Base-by-base conservation (phyloP, 192 early-diverging fungal species). In the Coemansia pectinata region DNA sequence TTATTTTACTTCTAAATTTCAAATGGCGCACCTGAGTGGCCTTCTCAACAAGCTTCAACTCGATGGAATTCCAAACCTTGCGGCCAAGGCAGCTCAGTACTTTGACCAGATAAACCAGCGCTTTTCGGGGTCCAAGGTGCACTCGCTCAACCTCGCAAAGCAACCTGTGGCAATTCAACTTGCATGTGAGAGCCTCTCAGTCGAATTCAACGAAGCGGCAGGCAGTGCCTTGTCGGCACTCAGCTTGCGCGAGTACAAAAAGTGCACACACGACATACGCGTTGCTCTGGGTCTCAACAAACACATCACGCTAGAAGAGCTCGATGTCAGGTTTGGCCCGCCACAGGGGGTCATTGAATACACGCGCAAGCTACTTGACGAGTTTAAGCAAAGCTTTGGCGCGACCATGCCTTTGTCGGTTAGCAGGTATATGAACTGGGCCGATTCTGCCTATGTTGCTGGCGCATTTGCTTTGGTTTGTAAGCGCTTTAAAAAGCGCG, bases 11-110 rank as follows among this genome's bases (percentile, higher is more conserved):
- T 63, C 42, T 31, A n/a, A 23, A 41, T 50, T 15, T 52, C 41
- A 62, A 76, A 69, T 69, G n/a, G 69, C 66, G 29, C 66, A 76
- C 33, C 65, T 84, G 3, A 47, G 59, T n/a, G 58, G 72, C 11
- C 74, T 55, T 17, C 45, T 84, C 10, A 47, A 33, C 40, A 65
- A 57, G 19, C 66, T 84, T 53, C 76, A 78, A 57, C 71, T 84
- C 1, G 72, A 74, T 10, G 74, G 65, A 45, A 62, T 66, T 8
- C 81, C 81, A 21, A 62, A 65, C 33, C 44, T 84, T 19, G 67
- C 71, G 17, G 67, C 73, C 48, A 84, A 78, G 41, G 76, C 82
- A n/a, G 69, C 72, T 5, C 82, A 84, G 71, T 79, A 70, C 44
- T 79, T 76, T 47, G 69, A 73, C 55, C 69, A 75, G 39, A 70